A percentile compares a stretch with the other conserved stretches of the same genome.
These are phyloP conservation scores for Candida berthetii DNA, from an alignment of 805 yeast species.

Conservation along the genomic window DNA sequence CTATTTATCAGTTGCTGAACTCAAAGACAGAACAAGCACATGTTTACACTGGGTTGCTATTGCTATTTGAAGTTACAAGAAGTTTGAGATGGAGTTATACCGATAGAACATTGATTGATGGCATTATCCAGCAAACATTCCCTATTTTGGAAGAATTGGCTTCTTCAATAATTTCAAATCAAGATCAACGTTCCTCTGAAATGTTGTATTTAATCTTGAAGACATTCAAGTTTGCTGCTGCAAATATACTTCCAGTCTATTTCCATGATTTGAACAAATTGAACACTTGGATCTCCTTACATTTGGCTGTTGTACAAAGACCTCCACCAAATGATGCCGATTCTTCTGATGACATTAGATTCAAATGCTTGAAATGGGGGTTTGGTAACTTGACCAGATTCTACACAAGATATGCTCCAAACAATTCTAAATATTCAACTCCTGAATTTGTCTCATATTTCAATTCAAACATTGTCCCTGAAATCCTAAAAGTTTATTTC, in stretches of 20 bases:
- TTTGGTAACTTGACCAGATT: conserved; percentile 70
- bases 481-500: conserved; percentile 58
- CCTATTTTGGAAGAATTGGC: conserved; percentile 55
- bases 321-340: conserved; percentile 43
- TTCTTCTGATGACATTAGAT: conserved; percentile 45
- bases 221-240: conserved; percentile 56
- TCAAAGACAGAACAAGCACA: conserved; percentile 29
- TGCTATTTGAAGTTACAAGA: conserved; percentile 50
- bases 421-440: conserved; percentile 26
- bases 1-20: conserved; percentile 28
- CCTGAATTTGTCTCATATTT: conserved; percentile 54
- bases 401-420: conserved; percentile 48
- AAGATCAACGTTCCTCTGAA: conserved; percentile 30
- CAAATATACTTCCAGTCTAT: conserved; percentile 52
- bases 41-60: conserved; percentile 47
- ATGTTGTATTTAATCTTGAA: conserved; percentile 59
- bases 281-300: conserved; percentile 61
- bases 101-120: conserved; percentile 41
- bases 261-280: conserved; percentile 30
- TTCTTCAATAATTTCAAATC: conserved; percentile 23
- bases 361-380: conserved; percentile 85
- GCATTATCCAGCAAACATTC: conserved; percentile 40
- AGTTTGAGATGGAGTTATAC: conserved; percentile 51
- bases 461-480: conserved; percentile 57
- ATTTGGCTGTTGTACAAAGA: conserved; percentile 51